Percentiles rank a stretch among this genome's conserved stretches.
Evolutionary conservation across 352 stramenopile species (phyloP).

Genomic region (Pythium coloratum): DNA sequence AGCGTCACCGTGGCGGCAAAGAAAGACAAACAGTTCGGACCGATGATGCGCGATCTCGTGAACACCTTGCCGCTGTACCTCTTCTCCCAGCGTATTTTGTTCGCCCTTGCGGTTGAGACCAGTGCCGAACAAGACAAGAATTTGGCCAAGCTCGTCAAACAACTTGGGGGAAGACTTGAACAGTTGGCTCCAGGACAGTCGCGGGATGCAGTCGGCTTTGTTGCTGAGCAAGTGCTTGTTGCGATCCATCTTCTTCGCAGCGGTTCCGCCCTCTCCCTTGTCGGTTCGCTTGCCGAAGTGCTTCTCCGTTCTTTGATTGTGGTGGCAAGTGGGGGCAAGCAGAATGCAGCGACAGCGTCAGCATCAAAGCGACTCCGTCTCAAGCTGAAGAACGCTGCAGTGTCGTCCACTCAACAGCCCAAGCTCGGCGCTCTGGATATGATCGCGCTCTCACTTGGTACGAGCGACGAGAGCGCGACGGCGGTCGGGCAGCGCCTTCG

Average conservation of each 20-base stretch:
- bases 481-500: constrained; percentile 1
- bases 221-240: constrained; percentile 18
- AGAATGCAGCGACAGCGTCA: background rate
- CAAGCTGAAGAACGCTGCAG: constrained; percentile 9
- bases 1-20: constrained; percentile 5
- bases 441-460: background rate
- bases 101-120: constrained; percentile 5
- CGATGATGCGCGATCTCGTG: constrained; percentile 15
- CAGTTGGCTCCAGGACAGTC: background rate
- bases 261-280: background rate
- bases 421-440: constrained; percentile 17
- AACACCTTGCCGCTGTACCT: constrained; percentile 15
- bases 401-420: background rate
- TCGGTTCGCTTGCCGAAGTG: background rate
- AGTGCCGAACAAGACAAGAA: background rate
- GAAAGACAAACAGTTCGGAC: constrained; percentile 28
- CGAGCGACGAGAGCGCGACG: background rate
- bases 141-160: constrained; percentile 1
- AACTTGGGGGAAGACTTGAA: constrained; percentile 8
- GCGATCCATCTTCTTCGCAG: constrained; percentile 3
- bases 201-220: background rate
- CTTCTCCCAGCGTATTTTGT: constrained; percentile 19
- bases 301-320: constrained; percentile 10
- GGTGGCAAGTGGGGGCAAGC: background rate
- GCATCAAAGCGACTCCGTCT: constrained; percentile 1